phyloP scores from a whole-genome alignment of 495 filamentous ascomycete genomes.

The Talaromyces borbonicus region DNA sequence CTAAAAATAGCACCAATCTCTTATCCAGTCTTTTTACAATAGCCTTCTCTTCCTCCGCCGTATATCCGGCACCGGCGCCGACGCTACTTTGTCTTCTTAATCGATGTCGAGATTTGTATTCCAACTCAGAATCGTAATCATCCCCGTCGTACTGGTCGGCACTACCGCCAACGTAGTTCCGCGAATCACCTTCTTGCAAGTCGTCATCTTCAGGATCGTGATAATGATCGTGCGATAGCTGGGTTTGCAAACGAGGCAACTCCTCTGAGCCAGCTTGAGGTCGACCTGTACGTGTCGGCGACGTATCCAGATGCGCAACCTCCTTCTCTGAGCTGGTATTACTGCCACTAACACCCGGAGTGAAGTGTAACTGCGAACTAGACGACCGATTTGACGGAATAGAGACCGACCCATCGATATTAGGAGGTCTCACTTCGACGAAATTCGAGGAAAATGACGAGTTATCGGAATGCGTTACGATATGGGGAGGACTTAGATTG shows the following conservation, averaged over 20 bases:
- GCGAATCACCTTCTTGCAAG: not conserved
- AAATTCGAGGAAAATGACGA: slow-evolving; percentile 2
- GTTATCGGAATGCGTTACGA: not conserved
- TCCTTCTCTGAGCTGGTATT: not conserved
- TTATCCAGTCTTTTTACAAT: slow-evolving; percentile 68
- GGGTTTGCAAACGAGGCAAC: slow-evolving; percentile 25
- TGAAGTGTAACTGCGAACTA: not conserved
- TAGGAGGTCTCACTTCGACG: not conserved
- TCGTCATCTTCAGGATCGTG: not conserved
- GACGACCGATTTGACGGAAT: not conserved
- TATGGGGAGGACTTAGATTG: not conserved
- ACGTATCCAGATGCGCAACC: not conserved
- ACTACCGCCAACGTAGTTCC: slow-evolving; percentile 7
- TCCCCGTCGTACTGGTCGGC: slow-evolving; percentile 19
- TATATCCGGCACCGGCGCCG: slow-evolving; percentile 39
- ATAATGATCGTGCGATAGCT: slow-evolving; percentile 17
- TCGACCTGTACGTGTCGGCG: not conserved
- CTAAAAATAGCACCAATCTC: slow-evolving; percentile 68
- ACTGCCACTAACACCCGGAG: slow-evolving; percentile 2
- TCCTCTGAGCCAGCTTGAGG: slow-evolving; percentile 13
- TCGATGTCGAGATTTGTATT: slow-evolving; percentile 15
- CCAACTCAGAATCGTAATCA: slow-evolving; percentile 24
- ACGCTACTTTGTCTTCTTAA: slow-evolving; percentile 1
- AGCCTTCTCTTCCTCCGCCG: slow-evolving; percentile 59
- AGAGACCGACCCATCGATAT: not conserved